Base-by-base conservation (phyloP, 192 early-diverging fungal species). In the Podila minutissima region DNA sequence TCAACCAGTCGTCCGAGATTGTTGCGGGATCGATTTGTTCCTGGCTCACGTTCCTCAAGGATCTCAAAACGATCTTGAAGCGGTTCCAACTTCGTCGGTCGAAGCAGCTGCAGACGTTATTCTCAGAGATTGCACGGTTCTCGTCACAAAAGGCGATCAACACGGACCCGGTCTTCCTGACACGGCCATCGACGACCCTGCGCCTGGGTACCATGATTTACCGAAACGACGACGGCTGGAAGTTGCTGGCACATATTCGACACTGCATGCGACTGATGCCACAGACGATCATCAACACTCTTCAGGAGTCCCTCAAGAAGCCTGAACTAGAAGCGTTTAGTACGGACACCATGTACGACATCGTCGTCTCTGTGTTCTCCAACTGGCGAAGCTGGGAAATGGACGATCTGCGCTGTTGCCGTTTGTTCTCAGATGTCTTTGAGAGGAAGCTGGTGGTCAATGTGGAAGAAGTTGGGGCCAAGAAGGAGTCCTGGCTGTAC, bases 181-280 rank as follows among this genome's bases (percentile, higher is more conserved):
- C 91, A 0, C 65, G 85, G 19, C 92, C 93, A 5, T 91, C 90
- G 5, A 83, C 84, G 28, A 81, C 93, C 19, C 87, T 93, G 70
- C 62, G 90, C 48, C 64, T 94, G 5, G 92, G 91, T 13, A 84
- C 88, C 10, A 73, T 86, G 32, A 84, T 86, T 63, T 87, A 90
- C 69, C 88, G 93, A 63, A 85, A 83, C 28, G 92, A 95, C 71
- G 86, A 86, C 50, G 92, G 92, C 26, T 95, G 94, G 94, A 95
- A 93, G 66, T 65, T 95, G 4, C 61, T 95, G 9, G 83, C 83
- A 15, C 89, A 91, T 64, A 82, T 94, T 62, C 71, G 93, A 29
- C 88, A 92, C 68, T 90, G 88, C 66, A 82, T 88, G 59, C 72
- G 85, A 20, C 51, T 62, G 12, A 89, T 90, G 86, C 74, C 83